These are phyloP conservation scores for Rutidosis leptorrhynchoides DNA, from an alignment of 129 eudicot genomes.

Conservation along the genomic window DNA sequence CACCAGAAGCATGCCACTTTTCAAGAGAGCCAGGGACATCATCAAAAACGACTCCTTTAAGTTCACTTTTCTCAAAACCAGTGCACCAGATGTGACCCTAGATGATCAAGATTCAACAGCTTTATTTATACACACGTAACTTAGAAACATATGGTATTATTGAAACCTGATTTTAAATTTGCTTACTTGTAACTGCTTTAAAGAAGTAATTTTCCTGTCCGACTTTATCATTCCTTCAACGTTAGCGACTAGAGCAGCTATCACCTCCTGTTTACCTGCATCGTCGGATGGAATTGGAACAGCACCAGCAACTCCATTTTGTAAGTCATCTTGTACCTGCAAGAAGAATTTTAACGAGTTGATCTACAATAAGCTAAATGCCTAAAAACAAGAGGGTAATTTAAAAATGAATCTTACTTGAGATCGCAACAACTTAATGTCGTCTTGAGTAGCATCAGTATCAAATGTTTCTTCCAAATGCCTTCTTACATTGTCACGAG, in stretches of 20 bases:
- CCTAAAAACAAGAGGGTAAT: neutral
- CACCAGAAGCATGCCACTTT: conserved; percentile 86
- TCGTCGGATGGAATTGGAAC: conserved; percentile 67
- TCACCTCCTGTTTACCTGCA: conserved; percentile 67
- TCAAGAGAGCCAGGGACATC: conserved; percentile 94
- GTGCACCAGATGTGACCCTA: conserved; percentile 98
- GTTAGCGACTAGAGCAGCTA: conserved; percentile 82
- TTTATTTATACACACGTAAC: neutral
- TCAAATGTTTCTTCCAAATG: conserved; percentile 88
- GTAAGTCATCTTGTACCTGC: conserved; percentile 77
- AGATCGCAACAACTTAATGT: conserved; percentile 64
- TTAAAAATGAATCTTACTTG: conserved; percentile 48
- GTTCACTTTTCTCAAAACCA: conserved; percentile 72
- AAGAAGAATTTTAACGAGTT: conserved; percentile 1
- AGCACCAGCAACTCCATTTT: conserved; percentile 59
- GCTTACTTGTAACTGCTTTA: conserved; percentile 88
- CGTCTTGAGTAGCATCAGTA: conserved; percentile 72
- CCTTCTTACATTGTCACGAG: conserved; percentile 74
- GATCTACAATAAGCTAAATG: conserved; percentile 4
- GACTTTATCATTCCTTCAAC: conserved; percentile 93
- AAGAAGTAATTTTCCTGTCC: conserved; percentile 87
- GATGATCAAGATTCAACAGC: conserved; percentile 25
- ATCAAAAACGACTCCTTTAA: conserved; percentile 78
- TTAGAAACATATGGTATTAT: neutral
- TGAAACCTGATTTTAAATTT: neutral